phyloP scores from a whole-genome alignment of 495 filamentous ascomycete species.

The Aspergillus olivimuriae region DNA sequence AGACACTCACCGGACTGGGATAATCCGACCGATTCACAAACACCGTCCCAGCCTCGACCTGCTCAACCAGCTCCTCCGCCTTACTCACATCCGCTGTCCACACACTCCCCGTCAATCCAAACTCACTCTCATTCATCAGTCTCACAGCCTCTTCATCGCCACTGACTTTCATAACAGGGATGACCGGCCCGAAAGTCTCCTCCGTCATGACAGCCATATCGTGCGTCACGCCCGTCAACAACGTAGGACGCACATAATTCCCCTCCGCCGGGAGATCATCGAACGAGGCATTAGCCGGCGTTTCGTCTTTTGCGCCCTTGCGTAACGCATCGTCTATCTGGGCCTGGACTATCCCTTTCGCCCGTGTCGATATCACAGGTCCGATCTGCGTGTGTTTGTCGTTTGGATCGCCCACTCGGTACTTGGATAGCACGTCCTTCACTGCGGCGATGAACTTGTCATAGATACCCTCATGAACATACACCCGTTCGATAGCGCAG shows the following conservation, averaged over 20 bases:
- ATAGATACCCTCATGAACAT: constrained; percentile 75
- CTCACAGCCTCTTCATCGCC: constrained; percentile 70
- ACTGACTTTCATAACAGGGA: constrained; percentile 82
- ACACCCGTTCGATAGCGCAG: constrained; percentile 82
- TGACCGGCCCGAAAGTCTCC: constrained; percentile 90
- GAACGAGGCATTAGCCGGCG: constrained; percentile 73
- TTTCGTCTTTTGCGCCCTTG: constrained; percentile 75
- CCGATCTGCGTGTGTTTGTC: constrained; percentile 73
- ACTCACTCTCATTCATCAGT: constrained; percentile 88
- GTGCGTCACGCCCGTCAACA: constrained; percentile 72
- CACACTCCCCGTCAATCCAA: constrained; percentile 86
- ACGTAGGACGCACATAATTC: constrained; percentile 79
- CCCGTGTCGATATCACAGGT: constrained; percentile 73
- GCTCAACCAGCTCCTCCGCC: constrained; percentile 67
- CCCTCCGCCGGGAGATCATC: constrained; percentile 58
- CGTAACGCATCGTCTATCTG: constrained; percentile 76
- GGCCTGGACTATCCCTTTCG: constrained; percentile 60
- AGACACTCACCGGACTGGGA: constrained; percentile 68
- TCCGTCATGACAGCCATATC: constrained; percentile 82
- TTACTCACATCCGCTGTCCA: constrained; percentile 82
- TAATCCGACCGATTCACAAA: constrained; percentile 91
- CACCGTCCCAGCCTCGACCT: constrained; percentile 88
- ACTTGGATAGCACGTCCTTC: constrained; percentile 75
- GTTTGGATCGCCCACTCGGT: constrained; percentile 78
- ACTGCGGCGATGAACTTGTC: constrained; percentile 71